Conservation (phyloP, 805 yeast species). For the Jamesozyma gamospora region DNA sequence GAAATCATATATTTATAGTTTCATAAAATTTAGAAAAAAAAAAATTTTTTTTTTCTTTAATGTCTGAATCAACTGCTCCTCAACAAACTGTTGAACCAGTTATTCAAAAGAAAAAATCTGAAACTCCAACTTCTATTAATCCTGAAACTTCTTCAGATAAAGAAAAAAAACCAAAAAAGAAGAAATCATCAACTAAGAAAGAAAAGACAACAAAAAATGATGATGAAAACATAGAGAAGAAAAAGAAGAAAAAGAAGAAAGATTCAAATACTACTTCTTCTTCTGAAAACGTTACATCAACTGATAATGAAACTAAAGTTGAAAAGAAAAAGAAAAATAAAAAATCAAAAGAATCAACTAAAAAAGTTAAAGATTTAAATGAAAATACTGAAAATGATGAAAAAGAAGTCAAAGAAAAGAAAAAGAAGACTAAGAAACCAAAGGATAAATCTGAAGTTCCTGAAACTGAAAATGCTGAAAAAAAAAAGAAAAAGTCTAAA, state of each 20-base stretch:
- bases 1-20: too few species aligned
- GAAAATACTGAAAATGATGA: not conserved
- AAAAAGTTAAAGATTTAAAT: not conserved
- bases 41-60: too few species aligned
- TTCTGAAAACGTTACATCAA: too few species aligned
- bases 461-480: not conserved
- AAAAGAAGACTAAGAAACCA: constrained; percentile 1
- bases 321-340: too few species aligned
- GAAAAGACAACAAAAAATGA: not conserved
- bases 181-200: not conserved
- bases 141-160: not conserved
- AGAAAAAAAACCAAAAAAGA: not conserved
- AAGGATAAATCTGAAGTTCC: not conserved
- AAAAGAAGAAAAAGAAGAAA: not conserved
- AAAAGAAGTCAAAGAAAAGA: constrained; percentile 1
- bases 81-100: too few species aligned
- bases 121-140: not conserved
- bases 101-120: not conserved
- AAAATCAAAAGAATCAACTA: not conserved
- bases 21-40: too few species aligned
- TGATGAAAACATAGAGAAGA: not conserved
- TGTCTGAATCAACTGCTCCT: too few species aligned
- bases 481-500: constrained; percentile 1
- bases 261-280: too few species aligned
- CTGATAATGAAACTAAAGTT: too few species aligned